Percentiles rank a stretch among this genome's conserved stretches.
These are phyloP conservation scores for Vaccinium myrtillus DNA, from an alignment of 148 eudicot genomes.

Conservation along the genomic window DNA sequence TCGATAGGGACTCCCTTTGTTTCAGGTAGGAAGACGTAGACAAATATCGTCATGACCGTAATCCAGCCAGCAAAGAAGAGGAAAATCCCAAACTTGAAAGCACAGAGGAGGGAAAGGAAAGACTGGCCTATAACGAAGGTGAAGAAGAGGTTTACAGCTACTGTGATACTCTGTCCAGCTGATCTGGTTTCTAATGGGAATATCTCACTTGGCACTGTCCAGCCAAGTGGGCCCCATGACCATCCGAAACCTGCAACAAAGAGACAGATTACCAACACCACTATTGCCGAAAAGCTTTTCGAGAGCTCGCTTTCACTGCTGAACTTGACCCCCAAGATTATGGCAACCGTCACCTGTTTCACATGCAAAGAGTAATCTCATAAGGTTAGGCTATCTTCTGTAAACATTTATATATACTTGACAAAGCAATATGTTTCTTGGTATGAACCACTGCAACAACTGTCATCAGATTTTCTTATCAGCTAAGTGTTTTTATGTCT, in stretches of 20 bases:
- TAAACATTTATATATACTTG: neutral
- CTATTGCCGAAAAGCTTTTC: neutral
- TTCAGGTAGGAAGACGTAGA: constrained; percentile 68
- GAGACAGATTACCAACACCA: neutral
- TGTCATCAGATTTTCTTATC: neutral
- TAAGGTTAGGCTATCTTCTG: neutral
- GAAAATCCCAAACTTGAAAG: constrained; percentile 65
- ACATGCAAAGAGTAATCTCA: neutral
- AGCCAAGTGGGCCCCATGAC: neutral
- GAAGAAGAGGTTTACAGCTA: neutral
- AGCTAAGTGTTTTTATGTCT: neutral
- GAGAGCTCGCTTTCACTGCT: constrained; percentile 47
- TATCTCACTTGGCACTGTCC: neutral
- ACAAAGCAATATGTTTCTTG: neutral
- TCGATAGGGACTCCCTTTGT: constrained; percentile 80
- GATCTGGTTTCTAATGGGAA: neutral
- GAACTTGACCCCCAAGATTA: constrained; percentile 61
- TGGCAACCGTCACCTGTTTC: constrained; percentile 63
- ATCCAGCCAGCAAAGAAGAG: constrained; percentile 69
- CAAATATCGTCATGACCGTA: constrained; percentile 57
- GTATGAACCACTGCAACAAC: neutral
- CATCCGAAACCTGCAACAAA: neutral
- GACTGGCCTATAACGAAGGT: neutral
- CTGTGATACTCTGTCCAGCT: neutral
- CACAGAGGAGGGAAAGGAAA: constrained; percentile 45